A percentile compares a stretch with the other conserved stretches of the same genome.
Conservation (phyloP, 2,329 filamentous ascomycete genomes). For the Penicillium sp. region DNA sequence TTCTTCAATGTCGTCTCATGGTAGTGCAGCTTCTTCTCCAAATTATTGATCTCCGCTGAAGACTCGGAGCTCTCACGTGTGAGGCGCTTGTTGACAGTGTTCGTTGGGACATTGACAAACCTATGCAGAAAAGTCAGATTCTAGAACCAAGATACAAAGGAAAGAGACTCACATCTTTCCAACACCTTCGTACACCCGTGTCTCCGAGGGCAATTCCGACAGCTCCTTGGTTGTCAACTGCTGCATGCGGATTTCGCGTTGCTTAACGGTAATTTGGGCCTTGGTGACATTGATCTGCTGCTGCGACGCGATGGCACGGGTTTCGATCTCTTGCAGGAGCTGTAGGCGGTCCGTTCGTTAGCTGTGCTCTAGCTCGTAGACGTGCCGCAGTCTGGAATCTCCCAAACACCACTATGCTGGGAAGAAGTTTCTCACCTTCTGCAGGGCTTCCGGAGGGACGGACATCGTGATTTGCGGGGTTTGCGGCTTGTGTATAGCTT, state of each 20-base stretch:
- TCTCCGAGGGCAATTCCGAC: conserved; percentile 69
- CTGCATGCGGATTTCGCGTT: conserved; percentile 83
- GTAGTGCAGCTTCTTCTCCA: conserved; percentile 88
- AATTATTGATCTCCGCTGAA: conserved; percentile 72
- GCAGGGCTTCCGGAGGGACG: conserved; percentile 87
- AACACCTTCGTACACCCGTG: conserved; percentile 87
- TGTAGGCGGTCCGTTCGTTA: conserved; percentile 40
- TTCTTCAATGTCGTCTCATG: conserved; percentile 95
- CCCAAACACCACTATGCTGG: not conserved
- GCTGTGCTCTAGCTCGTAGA: conserved; percentile 1
- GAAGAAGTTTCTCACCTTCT: conserved; percentile 65
- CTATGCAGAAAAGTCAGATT: conserved; percentile 47
- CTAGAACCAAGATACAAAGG: not conserved
- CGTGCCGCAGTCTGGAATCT: not conserved
- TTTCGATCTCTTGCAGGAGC: conserved; percentile 92
- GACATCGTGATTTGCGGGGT: conserved; percentile 63
- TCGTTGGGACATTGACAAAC: conserved; percentile 79
- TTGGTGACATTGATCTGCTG: conserved; percentile 88
- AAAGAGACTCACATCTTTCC: conserved; percentile 79
- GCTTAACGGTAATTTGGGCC: conserved; percentile 79
- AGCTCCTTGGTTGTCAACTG: conserved; percentile 85
- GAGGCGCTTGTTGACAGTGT: conserved; percentile 73
- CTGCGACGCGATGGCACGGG: conserved; percentile 81
- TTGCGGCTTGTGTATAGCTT: not conserved
- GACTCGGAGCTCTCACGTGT: conserved; percentile 71